Evolutionary conservation across 208 protist species (phyloP).

Genomic region (Wallacemonas sp.): DNA sequence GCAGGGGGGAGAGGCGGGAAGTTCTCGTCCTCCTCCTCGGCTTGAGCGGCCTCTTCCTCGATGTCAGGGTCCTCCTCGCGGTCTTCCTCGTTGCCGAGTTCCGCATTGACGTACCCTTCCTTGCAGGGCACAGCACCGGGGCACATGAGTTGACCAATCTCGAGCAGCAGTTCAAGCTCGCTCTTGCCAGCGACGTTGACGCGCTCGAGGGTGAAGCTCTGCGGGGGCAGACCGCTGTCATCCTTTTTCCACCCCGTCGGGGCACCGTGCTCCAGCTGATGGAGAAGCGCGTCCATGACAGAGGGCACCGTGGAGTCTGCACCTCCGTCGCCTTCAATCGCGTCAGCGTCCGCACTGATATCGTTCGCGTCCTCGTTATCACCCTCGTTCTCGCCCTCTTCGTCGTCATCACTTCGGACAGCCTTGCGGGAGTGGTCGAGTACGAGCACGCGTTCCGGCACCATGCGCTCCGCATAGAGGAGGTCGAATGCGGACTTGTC

Average conservation of each 20-base stretch:
- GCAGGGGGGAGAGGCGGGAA: neutral
- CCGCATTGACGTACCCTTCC: conserved; percentile 56
- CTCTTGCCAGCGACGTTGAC: conserved; percentile 47
- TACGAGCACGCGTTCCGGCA: conserved; percentile 57
- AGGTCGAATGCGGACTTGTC: conserved; percentile 23
- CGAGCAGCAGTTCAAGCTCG: conserved; percentile 36
- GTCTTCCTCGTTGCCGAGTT: conserved; percentile 44
- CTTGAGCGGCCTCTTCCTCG: conserved; percentile 32
- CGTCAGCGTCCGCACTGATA: neutral
- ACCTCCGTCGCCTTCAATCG: neutral
- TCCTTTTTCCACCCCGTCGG: conserved; percentile 10
- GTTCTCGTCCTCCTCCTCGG: conserved; percentile 44
- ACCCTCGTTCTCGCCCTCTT: conserved; percentile 12
- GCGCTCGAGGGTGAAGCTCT: conserved; percentile 5
- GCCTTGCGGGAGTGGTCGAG: conserved; percentile 26
- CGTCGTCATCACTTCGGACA: neutral
- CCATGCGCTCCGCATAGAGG: conserved; percentile 33
- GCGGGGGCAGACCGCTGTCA: conserved; percentile 8
- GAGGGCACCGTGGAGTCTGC: neutral
- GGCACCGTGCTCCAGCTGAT: conserved; percentile 13
- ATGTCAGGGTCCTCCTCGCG: conserved; percentile 52
- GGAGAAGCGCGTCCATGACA: conserved; percentile 10
- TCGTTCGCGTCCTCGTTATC: neutral
- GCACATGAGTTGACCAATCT: conserved; percentile 52
- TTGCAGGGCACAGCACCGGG: conserved; percentile 45